These are phyloP conservation scores for Penicillium coprophilum DNA, from an alignment of 495 filamentous ascomycete species.

Conservation along the genomic window DNA sequence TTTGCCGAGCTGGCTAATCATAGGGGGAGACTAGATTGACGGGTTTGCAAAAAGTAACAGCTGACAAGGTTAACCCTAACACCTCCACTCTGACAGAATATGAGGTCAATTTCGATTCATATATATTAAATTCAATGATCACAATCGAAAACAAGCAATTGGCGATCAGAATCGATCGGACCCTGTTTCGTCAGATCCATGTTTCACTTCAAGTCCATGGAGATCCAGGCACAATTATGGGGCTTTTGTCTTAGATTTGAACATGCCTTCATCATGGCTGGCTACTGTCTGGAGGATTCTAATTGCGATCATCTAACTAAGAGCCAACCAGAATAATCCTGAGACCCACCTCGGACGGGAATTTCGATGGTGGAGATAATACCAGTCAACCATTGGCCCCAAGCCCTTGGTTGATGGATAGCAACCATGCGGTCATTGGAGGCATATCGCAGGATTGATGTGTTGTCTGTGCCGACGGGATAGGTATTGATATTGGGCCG, in stretches of 20 bases:
- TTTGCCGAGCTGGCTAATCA: not conserved
- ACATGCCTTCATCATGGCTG: not conserved
- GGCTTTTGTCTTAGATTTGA: not conserved
- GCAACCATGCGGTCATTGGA: not conserved
- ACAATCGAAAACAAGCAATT: not conserved
- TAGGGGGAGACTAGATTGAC: not conserved
- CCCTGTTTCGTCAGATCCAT: not conserved
- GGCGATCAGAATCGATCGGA: not conserved
- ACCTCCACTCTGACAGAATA: not conserved
- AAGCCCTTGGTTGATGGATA: not conserved
- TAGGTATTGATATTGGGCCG: not conserved
- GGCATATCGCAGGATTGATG: not conserved
- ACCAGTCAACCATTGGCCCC: not conserved
- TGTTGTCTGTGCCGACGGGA: not conserved
- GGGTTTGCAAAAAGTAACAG: not conserved
- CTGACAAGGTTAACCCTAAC: not conserved
- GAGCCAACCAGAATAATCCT: not conserved
- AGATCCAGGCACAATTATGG: not conserved
- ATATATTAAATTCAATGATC: not conserved
- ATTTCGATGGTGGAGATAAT: not conserved
- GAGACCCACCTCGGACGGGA: not conserved
- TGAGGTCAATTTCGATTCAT: not conserved
- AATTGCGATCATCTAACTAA: conserved; percentile 3
- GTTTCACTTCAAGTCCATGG: not conserved
- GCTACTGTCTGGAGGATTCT: not conserved